Base-by-base conservation (phyloP, 2,329 filamentous ascomycete species). In the Fusarium siculi region DNA sequence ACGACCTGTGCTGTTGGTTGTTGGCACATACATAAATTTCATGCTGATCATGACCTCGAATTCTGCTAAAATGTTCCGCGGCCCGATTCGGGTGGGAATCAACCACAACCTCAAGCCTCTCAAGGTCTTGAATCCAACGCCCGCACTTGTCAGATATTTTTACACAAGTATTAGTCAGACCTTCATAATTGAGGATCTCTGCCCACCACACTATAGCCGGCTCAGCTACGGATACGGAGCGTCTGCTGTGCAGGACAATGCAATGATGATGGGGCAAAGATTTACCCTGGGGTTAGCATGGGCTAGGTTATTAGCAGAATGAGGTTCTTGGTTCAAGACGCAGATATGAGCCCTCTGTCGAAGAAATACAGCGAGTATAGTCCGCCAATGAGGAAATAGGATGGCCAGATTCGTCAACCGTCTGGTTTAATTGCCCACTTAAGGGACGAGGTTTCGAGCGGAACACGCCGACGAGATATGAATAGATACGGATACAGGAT, bases 51-150 rank as follows among this genome's bases (percentile, higher is more conserved):
- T 65, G 44, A 46, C 58, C 58, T 68, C 53, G 36, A 39, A 54
- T 55, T 66, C 57, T 74, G 66, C 73, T 49, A 66, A 73, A 60
- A 63, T 68, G 54, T 67, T 77, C 71, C 64, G 57, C 76, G 76
- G 76, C 61, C 71, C 66, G 74, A 77, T 71, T 75, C 61, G 25
- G 66, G 72, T 74, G 70, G 72, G 43, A 55, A 63, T 60, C 46
- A 53, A 46, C 50, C 40, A 58, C 23, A 46, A 43, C 21, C 25
- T 32, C 28, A 49, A 49, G 46, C 46, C 15, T 62, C 10, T 46
- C 14, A 43, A 55, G 30, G 64, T 34, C 42, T 21, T 23, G 23
- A 43, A 36, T 50, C 43, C 37, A 67, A 64, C 49, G 63, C 66
- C 70, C 53, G 43, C 61, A 53, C 25, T 40, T 46, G 32, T 19